Conservation (phyloP, 495 filamentous ascomycete genomes). For the Penicillium ochrochloron region DNA sequence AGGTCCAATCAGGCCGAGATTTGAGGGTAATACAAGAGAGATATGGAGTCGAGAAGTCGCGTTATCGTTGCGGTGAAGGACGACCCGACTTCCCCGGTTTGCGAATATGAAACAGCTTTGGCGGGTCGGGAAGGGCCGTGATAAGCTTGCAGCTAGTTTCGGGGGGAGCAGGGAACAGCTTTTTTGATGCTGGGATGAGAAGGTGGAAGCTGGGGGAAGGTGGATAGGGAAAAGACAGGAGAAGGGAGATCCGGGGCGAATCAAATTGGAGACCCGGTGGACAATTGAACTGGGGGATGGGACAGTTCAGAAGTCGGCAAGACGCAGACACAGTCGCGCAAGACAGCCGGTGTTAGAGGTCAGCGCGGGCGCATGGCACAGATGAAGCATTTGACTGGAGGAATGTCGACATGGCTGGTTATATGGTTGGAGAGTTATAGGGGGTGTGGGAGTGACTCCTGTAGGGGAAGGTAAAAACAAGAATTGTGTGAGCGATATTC, state of each 20-base stretch:
- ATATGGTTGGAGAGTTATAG: constrained; percentile 2
- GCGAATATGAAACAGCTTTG: constrained; percentile 1
- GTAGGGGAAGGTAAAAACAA: neutral
- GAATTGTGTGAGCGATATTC: constrained; percentile 9
- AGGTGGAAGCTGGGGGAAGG: constrained; percentile 1
- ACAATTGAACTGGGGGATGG: constrained; percentile 8
- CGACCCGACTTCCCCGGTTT: constrained; percentile 17
- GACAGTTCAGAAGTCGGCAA: constrained; percentile 22
- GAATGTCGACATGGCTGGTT: constrained; percentile 21
- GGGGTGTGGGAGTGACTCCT: neutral
- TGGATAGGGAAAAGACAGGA: neutral
- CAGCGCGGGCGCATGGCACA: constrained; percentile 30
- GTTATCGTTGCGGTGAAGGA: constrained; percentile 40
- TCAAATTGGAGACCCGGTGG: constrained; percentile 21
- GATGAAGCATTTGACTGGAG: constrained; percentile 34
- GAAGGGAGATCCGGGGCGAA: constrained; percentile 22
- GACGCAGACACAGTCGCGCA: constrained; percentile 20
- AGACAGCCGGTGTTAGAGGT: constrained; percentile 30
- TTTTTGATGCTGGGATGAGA: constrained; percentile 6
- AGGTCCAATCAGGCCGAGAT: constrained; percentile 21
- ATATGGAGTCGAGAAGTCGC: constrained; percentile 6
- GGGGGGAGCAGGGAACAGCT: constrained; percentile 11
- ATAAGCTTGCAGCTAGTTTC: constrained; percentile 32
- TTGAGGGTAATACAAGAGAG: neutral
- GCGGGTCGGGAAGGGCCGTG: constrained; percentile 25